Conservation (phyloP, 2,329 filamentous ascomycete species). For the Uncinocarpus reesii region DNA sequence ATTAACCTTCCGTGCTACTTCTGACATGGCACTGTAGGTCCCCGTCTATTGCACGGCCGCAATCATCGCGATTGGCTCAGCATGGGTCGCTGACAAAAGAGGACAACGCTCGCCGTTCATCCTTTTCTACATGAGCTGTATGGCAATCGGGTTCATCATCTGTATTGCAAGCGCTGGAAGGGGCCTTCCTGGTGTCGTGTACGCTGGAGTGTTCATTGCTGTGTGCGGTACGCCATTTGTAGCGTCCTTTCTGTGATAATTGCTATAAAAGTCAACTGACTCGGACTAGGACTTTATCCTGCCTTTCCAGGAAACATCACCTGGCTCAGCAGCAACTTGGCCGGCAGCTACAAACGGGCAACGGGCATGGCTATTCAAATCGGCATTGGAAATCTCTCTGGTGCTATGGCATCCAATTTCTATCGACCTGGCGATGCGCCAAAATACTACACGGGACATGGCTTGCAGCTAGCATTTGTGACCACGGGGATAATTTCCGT, state of each 20-base stretch:
- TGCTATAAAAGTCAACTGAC: not conserved
- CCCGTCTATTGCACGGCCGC: constrained; percentile 35
- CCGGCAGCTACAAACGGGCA: constrained; percentile 47
- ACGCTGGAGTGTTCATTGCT: constrained; percentile 41
- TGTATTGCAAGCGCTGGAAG: constrained; percentile 28
- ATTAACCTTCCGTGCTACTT: not conserved
- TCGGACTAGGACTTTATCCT: constrained; percentile 34
- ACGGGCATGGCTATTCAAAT: constrained; percentile 57
- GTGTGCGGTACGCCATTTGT: constrained; percentile 30
- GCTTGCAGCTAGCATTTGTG: constrained; percentile 43
- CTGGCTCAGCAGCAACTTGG: constrained; percentile 51
- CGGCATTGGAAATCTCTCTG: constrained; percentile 46
- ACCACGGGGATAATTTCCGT: constrained; percentile 38
- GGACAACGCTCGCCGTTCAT: constrained; percentile 49
- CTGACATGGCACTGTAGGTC: constrained; percentile 18
- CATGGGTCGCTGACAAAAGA: constrained; percentile 48
- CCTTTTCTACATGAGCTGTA: constrained; percentile 43
- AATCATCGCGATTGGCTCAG: constrained; percentile 33
- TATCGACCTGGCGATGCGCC: constrained; percentile 47
- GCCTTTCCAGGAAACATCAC: constrained; percentile 41
- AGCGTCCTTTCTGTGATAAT: not conserved
- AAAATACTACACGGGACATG: constrained; percentile 43
- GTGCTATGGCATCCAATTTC: constrained; percentile 60
- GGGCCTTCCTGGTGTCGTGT: constrained; percentile 35
- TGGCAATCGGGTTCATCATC: constrained; percentile 50